Evolutionary conservation across 2,329 filamentous ascomycete species (phyloP), one percentile per base, ranked within the genome.

Genomic region (Scedosporium minutisporum): DNA sequence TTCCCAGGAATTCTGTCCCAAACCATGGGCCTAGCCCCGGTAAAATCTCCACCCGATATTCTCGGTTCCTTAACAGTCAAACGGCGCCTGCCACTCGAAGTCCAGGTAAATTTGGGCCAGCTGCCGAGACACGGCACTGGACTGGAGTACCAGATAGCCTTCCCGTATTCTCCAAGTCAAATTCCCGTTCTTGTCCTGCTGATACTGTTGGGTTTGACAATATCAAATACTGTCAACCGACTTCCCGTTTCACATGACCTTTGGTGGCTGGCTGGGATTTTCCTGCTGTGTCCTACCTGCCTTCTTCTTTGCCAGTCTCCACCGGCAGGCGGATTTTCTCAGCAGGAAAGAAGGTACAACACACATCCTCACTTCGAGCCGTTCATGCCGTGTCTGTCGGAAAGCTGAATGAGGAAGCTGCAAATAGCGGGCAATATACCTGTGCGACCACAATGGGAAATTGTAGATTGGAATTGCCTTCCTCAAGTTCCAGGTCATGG

Each of bases 361-460:
- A 48, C 21, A 18, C n/a, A 48, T 48, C 18, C 21, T 55, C 18
- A 14, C 12, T 55, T 38, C 21, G 3, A 55, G 18, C 51, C 23
- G 51, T 55, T 55, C 51, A 55, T 55, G 51, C 51, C 51, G 51
- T 55, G 51, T 55, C 51, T 55, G 51, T 55, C 51, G 51, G 51
- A 12, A 9, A 27, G 51, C 51, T 55, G 23, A 16, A 55, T 55
- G 51, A 55, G 51, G 51, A 5, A 55, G 51, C 51, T 55, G 51
- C 51, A 23, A 55, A 27, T 23, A 27, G 18, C 12, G 12, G 12
- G 12, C 23, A 55, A 23, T 23, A 23, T 23, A 55, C 23, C 12
- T 55, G 51, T 55, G 16, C 51, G 18, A 55, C 51, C 51, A 55
- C 21, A 55, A 23, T 55, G 21, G 51, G 51, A 55, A 55, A 25